Percentiles rank a stretch among this genome's conserved stretches.
phyloP scores from a whole-genome alignment of 202 grass and related monocot genomes.

The Zizania palustris region DNA sequence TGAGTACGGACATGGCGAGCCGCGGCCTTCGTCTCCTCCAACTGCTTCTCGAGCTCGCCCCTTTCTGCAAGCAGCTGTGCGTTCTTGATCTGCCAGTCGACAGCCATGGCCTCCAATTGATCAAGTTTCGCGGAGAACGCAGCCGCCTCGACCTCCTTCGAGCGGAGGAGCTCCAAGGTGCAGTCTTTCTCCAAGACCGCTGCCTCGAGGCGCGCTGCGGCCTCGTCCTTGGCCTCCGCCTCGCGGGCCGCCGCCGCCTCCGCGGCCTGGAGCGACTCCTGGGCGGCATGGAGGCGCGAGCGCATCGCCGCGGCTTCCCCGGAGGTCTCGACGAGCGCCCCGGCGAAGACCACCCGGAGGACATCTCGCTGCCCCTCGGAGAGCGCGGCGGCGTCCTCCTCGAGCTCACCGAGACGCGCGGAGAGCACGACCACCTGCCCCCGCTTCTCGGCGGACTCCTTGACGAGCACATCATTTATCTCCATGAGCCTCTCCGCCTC shows the following conservation, averaged over 20 bases:
- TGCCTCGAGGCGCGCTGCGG: neutral
- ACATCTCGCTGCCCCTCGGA: constrained; percentile 40
- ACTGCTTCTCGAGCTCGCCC: constrained; percentile 8
- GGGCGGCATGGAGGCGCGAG: neutral
- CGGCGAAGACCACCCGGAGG: constrained; percentile 12
- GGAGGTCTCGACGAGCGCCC: neutral
- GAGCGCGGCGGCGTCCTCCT: constrained; percentile 30
- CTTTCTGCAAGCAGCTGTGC: neutral
- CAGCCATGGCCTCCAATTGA: too few relatives aligned
- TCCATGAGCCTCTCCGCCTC: constrained; percentile 44
- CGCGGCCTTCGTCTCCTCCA: constrained; percentile 12
- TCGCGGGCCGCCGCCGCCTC: constrained; percentile 3
- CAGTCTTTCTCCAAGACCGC: constrained; percentile 13
- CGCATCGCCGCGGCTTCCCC: neutral
- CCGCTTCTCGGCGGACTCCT: constrained; percentile 45
- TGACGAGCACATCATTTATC: constrained; percentile 47
- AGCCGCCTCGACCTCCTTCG: neutral
- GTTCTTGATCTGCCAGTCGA: too few relatives aligned
- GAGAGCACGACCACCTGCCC: constrained; percentile 39
- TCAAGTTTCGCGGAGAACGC: neutral
- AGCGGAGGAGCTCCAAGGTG: neutral
- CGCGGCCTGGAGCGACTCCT: neutral
- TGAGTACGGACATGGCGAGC: neutral
- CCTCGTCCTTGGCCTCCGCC: neutral
- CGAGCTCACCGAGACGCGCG: constrained; percentile 30